These are phyloP conservation scores for Pulveroboletus frians DNA, from an alignment of 768 basidiomycete genomes.

Conservation along the genomic window DNA sequence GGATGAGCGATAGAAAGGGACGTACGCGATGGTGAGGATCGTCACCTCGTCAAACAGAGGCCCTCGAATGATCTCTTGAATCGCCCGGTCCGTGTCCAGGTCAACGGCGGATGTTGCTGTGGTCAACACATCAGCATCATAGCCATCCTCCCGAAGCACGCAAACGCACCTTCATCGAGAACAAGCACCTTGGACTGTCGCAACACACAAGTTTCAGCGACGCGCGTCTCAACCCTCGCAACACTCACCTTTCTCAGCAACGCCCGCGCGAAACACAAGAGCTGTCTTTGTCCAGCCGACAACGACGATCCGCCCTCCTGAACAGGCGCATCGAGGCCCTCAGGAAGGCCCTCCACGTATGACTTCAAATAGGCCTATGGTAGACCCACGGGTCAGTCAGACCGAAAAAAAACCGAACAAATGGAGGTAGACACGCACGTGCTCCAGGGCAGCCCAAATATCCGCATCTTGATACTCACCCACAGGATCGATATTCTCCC, in stretches of 20 bases:
- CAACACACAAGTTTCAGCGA: constrained; percentile 1
- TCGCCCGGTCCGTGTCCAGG: constrained; percentile 81
- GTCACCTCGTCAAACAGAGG: constrained; percentile 73
- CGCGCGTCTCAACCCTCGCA: not conserved
- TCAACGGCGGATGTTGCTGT: constrained; percentile 86
- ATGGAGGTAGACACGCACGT: constrained; percentile 32
- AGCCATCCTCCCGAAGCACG: not conserved
- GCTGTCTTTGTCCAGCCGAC: constrained; percentile 79
- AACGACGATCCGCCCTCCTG: constrained; percentile 78
- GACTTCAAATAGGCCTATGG: constrained; percentile 58
- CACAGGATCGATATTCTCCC: constrained; percentile 88
- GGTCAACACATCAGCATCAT: not conserved
- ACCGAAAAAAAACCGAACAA: no score
- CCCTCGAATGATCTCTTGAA: constrained; percentile 84
- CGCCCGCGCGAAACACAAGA: constrained; percentile 86
- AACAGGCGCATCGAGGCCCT: constrained; percentile 67
- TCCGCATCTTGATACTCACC: constrained; percentile 68
- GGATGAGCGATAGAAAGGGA: constrained; percentile 6
- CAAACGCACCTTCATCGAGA: constrained; percentile 74
- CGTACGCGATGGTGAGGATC: constrained; percentile 82
- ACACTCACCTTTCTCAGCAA: constrained; percentile 60
- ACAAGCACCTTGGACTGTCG: constrained; percentile 77
- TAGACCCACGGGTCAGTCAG: not conserved
- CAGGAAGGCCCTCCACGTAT: constrained; percentile 60
- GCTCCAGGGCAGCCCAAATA: constrained; percentile 83